Evolutionary conservation across 495 filamentous ascomycete genomes (phyloP), one percentile per base, ranked within the genome.

Genomic region (Penicillium soppii): DNA sequence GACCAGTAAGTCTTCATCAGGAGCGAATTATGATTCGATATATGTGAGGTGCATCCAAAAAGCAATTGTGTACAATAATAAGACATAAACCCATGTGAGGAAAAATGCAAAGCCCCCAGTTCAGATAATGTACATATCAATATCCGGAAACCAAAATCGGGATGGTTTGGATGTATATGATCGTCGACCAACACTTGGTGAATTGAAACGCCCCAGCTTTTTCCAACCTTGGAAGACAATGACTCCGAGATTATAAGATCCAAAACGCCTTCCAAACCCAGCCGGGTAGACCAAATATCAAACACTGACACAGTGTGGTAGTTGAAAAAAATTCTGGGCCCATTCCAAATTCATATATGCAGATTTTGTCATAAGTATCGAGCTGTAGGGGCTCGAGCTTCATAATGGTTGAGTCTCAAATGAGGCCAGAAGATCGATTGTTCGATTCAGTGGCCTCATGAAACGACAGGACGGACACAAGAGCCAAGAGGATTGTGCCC

Each of bases 41-140:
- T 39, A 40, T 48, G 35, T 48, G 35, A 39, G 32, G 17, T 40
- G 23, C 26, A 39, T 38, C 44, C 25, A 48, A 48, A n/a, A 38
- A 40, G 25, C 12, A 39, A 48, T 6, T 48, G 46, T 48, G 46
- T 48, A 48, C 46, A 48, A 48, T 47, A 48, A 35, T 12, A 46
- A 48, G 17, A 48, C 35, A 39, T 40, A 48, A 29, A 38, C 23
- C 25, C 30, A 15, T 13, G 26, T 19, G 21, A 26, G 42, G 42
- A 38, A 38, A 47, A 13, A 47, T 36, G 23, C 46, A 38, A 7
- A 32, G 35, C 49, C 21, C 50, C 53, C 35, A 41, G 48, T 50
- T 57, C 23, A 57, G 39, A 48, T 29, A 48, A 54, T 61, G 36
- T 58, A 48, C 46, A 64, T 46, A 21, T 40, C 17, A 53, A 54